phyloP scores from a whole-genome alignment of 306 rosid genomes.

The Vigna trinervia region DNA sequence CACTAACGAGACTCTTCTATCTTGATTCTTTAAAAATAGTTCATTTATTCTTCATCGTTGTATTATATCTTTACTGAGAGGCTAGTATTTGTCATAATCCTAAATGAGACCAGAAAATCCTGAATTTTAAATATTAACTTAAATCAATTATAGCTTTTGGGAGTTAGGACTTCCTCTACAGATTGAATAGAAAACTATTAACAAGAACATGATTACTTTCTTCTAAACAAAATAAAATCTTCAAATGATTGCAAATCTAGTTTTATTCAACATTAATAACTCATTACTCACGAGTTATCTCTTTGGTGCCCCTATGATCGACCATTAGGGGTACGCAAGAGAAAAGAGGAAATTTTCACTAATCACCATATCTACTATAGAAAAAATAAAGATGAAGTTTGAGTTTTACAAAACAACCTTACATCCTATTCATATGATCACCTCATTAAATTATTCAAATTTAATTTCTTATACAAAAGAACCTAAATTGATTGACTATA shows the following conservation, averaged over 20 bases:
- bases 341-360: neutral
- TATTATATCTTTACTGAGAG: slow-evolving; percentile 22
- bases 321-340: neutral
- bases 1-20: slow-evolving; percentile 7
- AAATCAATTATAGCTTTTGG: neutral
- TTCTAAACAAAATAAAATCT: neutral
- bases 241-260: neutral
- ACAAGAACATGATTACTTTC: slow-evolving; percentile 1
- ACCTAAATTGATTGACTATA: too few relatives aligned
- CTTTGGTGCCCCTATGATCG: neutral
- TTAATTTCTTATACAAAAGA: too few relatives aligned
- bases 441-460: too few relatives aligned
- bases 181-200: slow-evolving; percentile 7
- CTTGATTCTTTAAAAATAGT: slow-evolving; percentile 13
- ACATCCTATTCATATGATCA: too few relatives aligned
- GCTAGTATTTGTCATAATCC: slow-evolving; percentile 17
- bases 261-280: slow-evolving; percentile 22
- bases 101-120: slow-evolving; percentile 20
- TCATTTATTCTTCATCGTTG: slow-evolving; percentile 17
- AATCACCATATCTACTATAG: neutral
- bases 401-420: too few relatives aligned
- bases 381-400: neutral
- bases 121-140: slow-evolving; percentile 18
- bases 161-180: slow-evolving; percentile 22
- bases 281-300: slow-evolving; percentile 7